Base-by-base conservation (phyloP, 805 yeast species). In the Wickerhamiella hasegawae region DNA sequence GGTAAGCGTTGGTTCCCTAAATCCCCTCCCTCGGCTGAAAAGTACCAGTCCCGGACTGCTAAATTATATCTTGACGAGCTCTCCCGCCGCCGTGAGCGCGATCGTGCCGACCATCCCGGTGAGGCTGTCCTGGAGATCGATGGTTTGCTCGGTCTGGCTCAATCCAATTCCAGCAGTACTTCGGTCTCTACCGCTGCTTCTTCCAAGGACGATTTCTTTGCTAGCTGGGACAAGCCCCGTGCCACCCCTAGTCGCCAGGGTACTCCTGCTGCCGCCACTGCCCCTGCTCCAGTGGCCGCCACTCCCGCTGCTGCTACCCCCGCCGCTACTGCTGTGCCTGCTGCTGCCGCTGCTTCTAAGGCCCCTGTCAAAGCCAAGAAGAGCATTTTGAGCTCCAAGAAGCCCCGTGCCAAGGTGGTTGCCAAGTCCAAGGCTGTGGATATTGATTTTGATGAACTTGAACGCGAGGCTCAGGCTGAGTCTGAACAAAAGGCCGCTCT, bases 41-140 rank as follows among this genome's bases (percentile, higher is more conserved):
- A 85, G 58, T 90, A 90, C 58, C 74, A 82, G 22, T 71, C 85
- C 20, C 65, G 71, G 26, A 73, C 78, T 21, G 97, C 97, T n/a
- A 58, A 61, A 36, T 73, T 72, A 48, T 90, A 85, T 58, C 75
- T 79, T 55, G 76, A 75, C 17, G 92, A 81, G 54, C 65, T 90
- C 47, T 77, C 76, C 49, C 66, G 73, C 34, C 73, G 70, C 44
- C 78, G 77, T 3, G 58, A 57, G 25, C 66, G 67, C 38, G 97
- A 87, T 53, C 75, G 73, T 25, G 62, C 59, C 16, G 65, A 68
- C 39, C 74, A 71, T 53, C 94, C 95, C n/a, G 73, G 77, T 34
- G 65, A 69, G 23, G 72, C 80, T 18, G 79, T 76, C 22, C 63
- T 80, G 45, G 81, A 72, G 35, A 9, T 39, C 33, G 44, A 57